Evolutionary conservation across 805 yeast species (phyloP), one percentile per base, ranked within the genome.

Genomic region (Cyberlindnera sargentensis): DNA sequence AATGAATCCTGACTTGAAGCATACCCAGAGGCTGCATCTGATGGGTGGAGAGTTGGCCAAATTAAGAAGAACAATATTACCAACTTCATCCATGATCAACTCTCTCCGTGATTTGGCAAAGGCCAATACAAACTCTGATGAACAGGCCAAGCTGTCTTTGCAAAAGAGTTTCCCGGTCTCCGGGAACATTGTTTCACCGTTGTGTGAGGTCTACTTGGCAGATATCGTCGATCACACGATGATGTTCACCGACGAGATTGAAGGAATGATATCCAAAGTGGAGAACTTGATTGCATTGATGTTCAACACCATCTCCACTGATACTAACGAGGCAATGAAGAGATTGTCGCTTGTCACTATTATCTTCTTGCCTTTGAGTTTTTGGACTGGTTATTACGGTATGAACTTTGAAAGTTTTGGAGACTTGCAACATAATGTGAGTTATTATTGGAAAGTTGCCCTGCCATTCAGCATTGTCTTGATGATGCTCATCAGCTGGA

Each of bases 341-440:
- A 69, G 71, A 54, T 62, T 78, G 36, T 73, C 82, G 6, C 54
- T 78, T 33, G 75, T 78, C 8, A 73, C 82, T 1, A 82, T 78
- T 10, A 68, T 78, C 10, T 78, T 78, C 50, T 62, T 78, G 33
- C 84, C 84, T 5, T 55, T 78, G 42, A 70, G 78, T 5, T 78
- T 78, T 52, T 67, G 80, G 70, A 76, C 82, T 1, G 82, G 83
- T 9, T 78, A 76, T 53, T 78, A 73, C 45, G 75, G 75, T 36
- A 69, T 70, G 75, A 69, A 70, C 48, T 70, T 70, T 46, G 54
- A 60, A 9, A 44, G 34, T 3, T 70, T 70, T 49, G 63, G 65
- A 1, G 67, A 67, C 50, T 48, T 70, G 36, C 35, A 49, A 0
- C 25, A 53, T 2, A 47, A 54, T 42, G 73, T 67, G 10, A 46